Evolutionary conservation across 306 rosid species (phyloP), one percentile per base, ranked within the genome.

Genomic region (Amphicarpaea edgeworthii): DNA sequence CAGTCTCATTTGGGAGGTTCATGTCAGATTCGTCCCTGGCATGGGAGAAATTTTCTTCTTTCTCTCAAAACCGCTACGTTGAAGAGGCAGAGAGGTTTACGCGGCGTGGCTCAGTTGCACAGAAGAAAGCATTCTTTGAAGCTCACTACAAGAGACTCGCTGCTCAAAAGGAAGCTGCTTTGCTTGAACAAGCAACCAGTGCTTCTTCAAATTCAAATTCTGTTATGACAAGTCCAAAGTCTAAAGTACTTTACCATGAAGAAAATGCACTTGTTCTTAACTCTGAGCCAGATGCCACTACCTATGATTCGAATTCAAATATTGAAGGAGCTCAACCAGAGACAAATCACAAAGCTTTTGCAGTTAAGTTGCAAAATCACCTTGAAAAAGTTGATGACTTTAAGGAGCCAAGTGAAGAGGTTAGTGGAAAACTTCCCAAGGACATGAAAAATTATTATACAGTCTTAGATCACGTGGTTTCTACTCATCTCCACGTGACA

Each of bases 61-160:
- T 94, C 77, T 87, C 97, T 21, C 85, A 86, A 75, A 94, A 94
- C 77, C 97, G 96, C 49, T 92, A 94, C 5, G 98, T 94, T 0
- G 98, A 94, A 82, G 98, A 94, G 79, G 98, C 98, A 0, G 98
- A 94, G 90, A 86, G 88, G 86, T 85, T 55, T 55, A 30, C 72
- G 75, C 96, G 6, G 78, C 98, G 96, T 0, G 98, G 98, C n/a
- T 92, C 98, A 12, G 98, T 94, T 60, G 98, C 98, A 1, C 97
- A 92, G 84, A 94, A 94, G 88, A 94, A 94, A 72, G 98, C 98
- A 32, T 94, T 94, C 90, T 94, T 94, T 84, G 98, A 94, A 86
- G 98, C 97, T 54, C 98, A 94, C 70, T 94, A 94, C 87, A 94
- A 84, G 85, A 94, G 86, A 75, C 71, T 94, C 41, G 98, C 98